phyloP scores from a whole-genome alignment of 1,284 basidiomycete genomes.

The Xerocomus minutiporus region DNA sequence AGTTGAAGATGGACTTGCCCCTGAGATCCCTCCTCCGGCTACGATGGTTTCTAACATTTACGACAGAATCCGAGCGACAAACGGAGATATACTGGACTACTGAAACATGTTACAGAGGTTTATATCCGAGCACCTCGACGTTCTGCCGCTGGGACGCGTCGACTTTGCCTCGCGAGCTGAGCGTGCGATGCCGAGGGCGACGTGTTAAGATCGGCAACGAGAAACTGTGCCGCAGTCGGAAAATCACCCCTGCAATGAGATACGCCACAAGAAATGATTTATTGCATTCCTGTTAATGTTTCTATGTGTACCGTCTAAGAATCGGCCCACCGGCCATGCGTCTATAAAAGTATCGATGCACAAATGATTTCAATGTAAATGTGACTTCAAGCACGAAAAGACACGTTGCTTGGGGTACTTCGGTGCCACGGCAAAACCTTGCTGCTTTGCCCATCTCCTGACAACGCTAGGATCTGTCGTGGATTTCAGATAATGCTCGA shows the following conservation, averaged over 20 bases:
- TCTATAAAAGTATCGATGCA: not conserved
- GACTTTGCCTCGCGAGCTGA: not conserved
- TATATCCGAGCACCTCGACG: constrained; percentile 9
- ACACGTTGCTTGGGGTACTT: constrained; percentile 54
- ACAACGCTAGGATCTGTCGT: constrained; percentile 47
- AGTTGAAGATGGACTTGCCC: constrained; percentile 15
- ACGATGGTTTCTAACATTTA: constrained; percentile 21
- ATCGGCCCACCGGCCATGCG: not conserved
- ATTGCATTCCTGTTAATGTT: not conserved
- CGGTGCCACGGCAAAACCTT: constrained; percentile 47
- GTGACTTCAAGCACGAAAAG: constrained; percentile 51
- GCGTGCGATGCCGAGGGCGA: not conserved
- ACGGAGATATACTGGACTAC: not conserved
- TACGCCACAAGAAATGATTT: not conserved
- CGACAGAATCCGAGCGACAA: not conserved
- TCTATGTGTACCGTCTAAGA: not conserved
- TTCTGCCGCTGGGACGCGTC: constrained; percentile 23
- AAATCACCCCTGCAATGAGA: not conserved
- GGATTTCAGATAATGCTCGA: constrained; percentile 4
- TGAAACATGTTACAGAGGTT: not conserved
- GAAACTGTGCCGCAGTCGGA: not conserved
- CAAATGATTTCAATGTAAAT: constrained; percentile 24
- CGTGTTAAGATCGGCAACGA: not conserved
- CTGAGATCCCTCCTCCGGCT: constrained; percentile 24
- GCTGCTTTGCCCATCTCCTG: constrained; percentile 49